Conservation (phyloP, 768 basidiomycete genomes). For the Mrakia blollopis region DNA sequence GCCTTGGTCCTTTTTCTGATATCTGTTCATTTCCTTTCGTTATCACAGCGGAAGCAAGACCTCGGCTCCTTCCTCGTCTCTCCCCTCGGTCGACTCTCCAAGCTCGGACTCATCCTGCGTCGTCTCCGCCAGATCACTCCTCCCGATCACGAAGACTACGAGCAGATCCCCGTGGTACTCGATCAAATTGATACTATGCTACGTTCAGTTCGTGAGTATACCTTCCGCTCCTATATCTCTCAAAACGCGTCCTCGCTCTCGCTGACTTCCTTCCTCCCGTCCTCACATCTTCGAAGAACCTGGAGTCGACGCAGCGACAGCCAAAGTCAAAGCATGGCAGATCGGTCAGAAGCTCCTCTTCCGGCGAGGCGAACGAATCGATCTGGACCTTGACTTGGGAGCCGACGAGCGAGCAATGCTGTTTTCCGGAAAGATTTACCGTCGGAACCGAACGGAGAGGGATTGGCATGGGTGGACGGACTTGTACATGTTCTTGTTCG, state of each 20-base stretch:
- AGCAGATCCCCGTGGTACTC: slow-evolving; percentile 27
- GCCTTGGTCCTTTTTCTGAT: neutral
- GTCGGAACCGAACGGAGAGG: slow-evolving; percentile 20
- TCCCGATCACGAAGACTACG: slow-evolving; percentile 21
- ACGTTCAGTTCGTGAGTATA: slow-evolving; percentile 20
- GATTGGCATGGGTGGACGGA: slow-evolving; percentile 31
- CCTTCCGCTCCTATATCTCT: no score
- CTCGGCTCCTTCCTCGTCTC: slow-evolving; percentile 27
- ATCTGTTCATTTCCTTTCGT: neutral
- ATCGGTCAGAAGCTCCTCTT: slow-evolving; percentile 23
- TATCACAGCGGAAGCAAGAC: slow-evolving; percentile 28
- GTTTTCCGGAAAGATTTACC: slow-evolving; percentile 4
- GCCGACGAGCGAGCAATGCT: slow-evolving; percentile 25
- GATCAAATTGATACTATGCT: slow-evolving; percentile 30
- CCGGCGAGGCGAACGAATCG: slow-evolving; percentile 27
- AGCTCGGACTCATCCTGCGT: slow-evolving; percentile 26
- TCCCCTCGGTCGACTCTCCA: slow-evolving; percentile 27
- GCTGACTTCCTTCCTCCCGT: neutral
- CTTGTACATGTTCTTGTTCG: slow-evolving; percentile 24
- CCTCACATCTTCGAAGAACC: neutral
- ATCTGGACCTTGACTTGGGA: slow-evolving; percentile 16
- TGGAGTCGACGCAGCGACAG: slow-evolving; percentile 25
- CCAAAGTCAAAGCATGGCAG: slow-evolving; percentile 30
- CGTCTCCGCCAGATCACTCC: slow-evolving; percentile 25
- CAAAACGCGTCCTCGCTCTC: neutral